Conservation (phyloP, 2,329 filamentous ascomycete genomes). For the Scedosporium dehoogii region DNA sequence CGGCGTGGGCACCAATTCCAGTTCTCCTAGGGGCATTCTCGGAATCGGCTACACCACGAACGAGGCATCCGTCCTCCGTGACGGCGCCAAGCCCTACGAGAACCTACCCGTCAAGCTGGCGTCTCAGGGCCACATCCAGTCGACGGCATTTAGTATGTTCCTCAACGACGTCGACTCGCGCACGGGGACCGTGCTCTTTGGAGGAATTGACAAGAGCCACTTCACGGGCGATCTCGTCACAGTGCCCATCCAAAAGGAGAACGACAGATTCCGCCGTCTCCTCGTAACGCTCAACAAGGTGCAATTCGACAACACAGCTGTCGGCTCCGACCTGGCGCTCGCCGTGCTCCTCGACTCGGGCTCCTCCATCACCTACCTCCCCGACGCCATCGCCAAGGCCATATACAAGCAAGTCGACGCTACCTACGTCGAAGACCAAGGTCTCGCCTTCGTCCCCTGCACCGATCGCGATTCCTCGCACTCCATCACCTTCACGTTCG, state of each 20-base stretch:
- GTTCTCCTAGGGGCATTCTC: constrained; percentile 61
- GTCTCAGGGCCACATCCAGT: constrained; percentile 47
- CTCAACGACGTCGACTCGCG: constrained; percentile 60
- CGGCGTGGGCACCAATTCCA: constrained; percentile 58
- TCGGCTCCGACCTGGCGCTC: constrained; percentile 41
- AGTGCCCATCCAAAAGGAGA: constrained; percentile 51
- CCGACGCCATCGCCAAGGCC: constrained; percentile 38
- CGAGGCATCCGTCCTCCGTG: constrained; percentile 61
- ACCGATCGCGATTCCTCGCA: constrained; percentile 39
- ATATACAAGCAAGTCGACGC: constrained; percentile 52
- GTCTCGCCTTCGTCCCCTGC: constrained; percentile 53
- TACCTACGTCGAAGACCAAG: constrained; percentile 40
- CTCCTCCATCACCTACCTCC: constrained; percentile 58
- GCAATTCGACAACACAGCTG: constrained; percentile 27
- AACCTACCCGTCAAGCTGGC: constrained; percentile 62
- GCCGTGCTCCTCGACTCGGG: constrained; percentile 64
- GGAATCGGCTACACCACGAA: constrained; percentile 76
- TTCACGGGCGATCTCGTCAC: constrained; percentile 54
- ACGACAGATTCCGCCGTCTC: constrained; percentile 49
- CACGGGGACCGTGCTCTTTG: constrained; percentile 62
- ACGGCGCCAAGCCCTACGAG: constrained; percentile 44
- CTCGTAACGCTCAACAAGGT: constrained; percentile 59
- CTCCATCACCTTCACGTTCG: constrained; percentile 31
- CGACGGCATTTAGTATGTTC: constrained; percentile 65
- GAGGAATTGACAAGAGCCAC: constrained; percentile 59